Evolutionary conservation across 371 early-diverging fungal species (phyloP).

Genomic region (Scutellospora calospora): DNA sequence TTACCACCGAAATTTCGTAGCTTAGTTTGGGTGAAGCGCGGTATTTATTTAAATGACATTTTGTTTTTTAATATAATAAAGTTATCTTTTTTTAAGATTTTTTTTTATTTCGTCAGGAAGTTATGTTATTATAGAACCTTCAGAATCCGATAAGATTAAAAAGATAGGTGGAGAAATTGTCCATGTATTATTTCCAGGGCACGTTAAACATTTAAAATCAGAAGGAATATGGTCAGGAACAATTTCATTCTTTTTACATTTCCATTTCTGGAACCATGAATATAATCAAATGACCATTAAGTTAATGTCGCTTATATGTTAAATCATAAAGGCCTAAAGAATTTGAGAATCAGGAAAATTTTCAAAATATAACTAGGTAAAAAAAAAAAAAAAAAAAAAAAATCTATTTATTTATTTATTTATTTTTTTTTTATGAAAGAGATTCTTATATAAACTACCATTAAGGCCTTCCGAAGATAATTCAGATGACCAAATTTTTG

Average conservation of each 20-base stretch:
- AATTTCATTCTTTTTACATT: background rate
- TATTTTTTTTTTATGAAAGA: background rate
- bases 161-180: constrained; percentile 85
- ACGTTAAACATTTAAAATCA: constrained; percentile 76
- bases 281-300: background rate
- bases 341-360: constrained; percentile 24
- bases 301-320: background rate
- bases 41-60: constrained; percentile 49
- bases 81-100: background rate
- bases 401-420: too few relatives aligned
- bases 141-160: constrained; percentile 54
- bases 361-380: background rate
- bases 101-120: constrained; percentile 54
- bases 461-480: background rate
- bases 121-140: constrained; percentile 75
- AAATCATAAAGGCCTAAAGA: constrained; percentile 23
- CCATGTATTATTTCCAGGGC: constrained; percentile 76
- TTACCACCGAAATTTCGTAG: constrained; percentile 84
- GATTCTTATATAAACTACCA: background rate
- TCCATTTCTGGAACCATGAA: background rate
- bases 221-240: constrained; percentile 67
- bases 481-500: constrained; percentile 14
- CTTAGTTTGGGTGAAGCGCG: constrained; percentile 87
- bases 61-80: background rate
- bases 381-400: background rate